Evolutionary conservation across 2,329 filamentous ascomycete species (phyloP), one percentile per base, ranked within the genome.

Genomic region (Aspergillus niger): DNA sequence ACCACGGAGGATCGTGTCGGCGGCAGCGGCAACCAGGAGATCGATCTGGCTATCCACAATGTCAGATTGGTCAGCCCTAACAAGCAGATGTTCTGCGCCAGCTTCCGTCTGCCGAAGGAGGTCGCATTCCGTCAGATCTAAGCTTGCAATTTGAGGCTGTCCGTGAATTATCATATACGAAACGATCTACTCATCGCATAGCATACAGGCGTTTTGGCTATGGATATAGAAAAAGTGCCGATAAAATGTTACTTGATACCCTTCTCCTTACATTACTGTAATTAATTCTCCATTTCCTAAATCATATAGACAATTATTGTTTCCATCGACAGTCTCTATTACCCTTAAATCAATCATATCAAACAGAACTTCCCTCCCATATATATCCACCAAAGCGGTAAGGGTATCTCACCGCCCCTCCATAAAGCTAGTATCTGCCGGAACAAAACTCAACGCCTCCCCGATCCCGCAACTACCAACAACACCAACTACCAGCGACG

Each of bases 31-130:
- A 85, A 92, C 64, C 79, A 86, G 61, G 86, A 90, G 61, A 74
- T 81, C 5, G 84, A 85, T 41, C 76, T 87, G 15, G 75, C 80
- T 30, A 81, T 89, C 5, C 79, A 79, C 59, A 85, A 87, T 74
- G 92, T 98, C 36, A 85, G 95, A 65, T 88, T 96, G 67, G 95
- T 99, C 58, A 91, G 92, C 60, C 95, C 95, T 5, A 89, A 91
- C 71, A 99, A 99, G 83, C 86, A 90, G 72, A 97, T 97, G 93
- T 98, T 94, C 76, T 98, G 95, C 76, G 94, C 92, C 30, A 96
- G 88, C 67, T 98, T 99, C 78, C 86, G 92, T 63, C 74, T 99
- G 62, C 95, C 95, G 2, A 78, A 81, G 36, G 87, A 91, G 69
- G 91, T 97, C 5, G 95, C 93, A 13, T 97, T 97, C 79, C 70